phyloP scores from a whole-genome alignment of 1,284 basidiomycete genomes.

The Ustilago xerochloae region DNA sequence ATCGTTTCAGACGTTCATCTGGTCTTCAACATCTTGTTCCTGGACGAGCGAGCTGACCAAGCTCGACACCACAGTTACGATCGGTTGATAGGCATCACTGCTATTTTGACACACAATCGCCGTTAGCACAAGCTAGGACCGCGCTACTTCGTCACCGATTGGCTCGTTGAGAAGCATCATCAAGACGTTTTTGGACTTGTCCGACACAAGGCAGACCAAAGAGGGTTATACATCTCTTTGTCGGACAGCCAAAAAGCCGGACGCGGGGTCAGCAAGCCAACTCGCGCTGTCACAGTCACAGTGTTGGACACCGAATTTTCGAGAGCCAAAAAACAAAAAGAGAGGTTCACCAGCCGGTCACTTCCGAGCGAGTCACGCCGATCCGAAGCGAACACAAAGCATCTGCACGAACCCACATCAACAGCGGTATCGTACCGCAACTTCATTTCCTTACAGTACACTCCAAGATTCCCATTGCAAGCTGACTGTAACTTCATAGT shows the following conservation, averaged over 20 bases:
- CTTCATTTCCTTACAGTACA: background rate
- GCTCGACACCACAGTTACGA: too few relatives aligned
- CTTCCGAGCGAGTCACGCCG: slow-evolving; percentile 39
- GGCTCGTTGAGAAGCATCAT: too few relatives aligned
- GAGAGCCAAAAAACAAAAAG: background rate
- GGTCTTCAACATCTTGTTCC: too few relatives aligned
- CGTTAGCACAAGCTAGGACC: too few relatives aligned
- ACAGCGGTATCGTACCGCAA: slow-evolving; percentile 19
- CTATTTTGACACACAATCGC: too few relatives aligned
- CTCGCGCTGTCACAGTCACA: too few relatives aligned
- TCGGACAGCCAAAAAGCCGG: background rate
- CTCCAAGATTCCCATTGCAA: too few relatives aligned
- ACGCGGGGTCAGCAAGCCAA: background rate
- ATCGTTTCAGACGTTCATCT: background rate
- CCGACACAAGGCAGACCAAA: background rate
- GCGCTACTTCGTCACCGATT: too few relatives aligned
- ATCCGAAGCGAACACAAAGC: slow-evolving; percentile 4
- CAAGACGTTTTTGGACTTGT: background rate
- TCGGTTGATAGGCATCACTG: too few relatives aligned
- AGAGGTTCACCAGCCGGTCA: slow-evolving; percentile 10
- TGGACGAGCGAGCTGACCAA: too few relatives aligned
- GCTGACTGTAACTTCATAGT: too few relatives aligned
- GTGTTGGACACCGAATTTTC: background rate
- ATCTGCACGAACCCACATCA: background rate
- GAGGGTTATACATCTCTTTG: background rate